Base-by-base conservation (phyloP, 371 early-diverging fungal genomes). In the Entomophthora muscae region DNA sequence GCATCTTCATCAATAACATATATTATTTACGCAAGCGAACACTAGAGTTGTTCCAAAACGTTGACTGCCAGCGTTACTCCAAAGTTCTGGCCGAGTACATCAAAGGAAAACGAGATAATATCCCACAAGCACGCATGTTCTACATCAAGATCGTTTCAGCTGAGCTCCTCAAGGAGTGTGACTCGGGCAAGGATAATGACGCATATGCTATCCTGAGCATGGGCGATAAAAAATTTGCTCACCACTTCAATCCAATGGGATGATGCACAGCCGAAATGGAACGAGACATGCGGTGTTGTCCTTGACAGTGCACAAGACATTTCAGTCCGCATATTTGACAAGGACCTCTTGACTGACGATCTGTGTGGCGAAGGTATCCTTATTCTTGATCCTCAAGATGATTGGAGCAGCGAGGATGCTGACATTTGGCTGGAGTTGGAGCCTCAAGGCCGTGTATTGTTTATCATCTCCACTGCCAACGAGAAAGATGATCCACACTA, bases 401-500 rank as follows among this genome's bases (percentile, higher is more conserved):
- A 78, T 66, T 77, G 78, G 52, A 80, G 81, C 62, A 84, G 79
- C 61, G 85, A 84, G 65, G 84, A 90, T 0, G 88, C 89, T 58
- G 94, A 94, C 64, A 71, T 93, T 7, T 83, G 79, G 64, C 76
- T 94, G 60, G 89, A 89, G 57, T 66, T 95, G 64, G 84, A 85
- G 57, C 91, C 90, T 27, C 83, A 89, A 64, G 95, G 95, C 0
- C 79, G 83, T 26, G 67, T 95, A 31, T 65, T 88, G 57, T 64
- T 94, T 31, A 81, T 91, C 17, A 76, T 93, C 32, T 91, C 88
- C 22, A 81, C 93, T 80, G 91, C 90, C 63, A 90, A 89, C 32
- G 95, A 91, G 73, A 83, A 85, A 52, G 91, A 91, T 53, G 94
- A 93, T 65, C 83, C 88, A 12, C 92, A 91, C 68, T 95, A 91